Percentiles rank a stretch among this genome's conserved stretches.
phyloP scores from a whole-genome alignment of 2,329 filamentous ascomycete species.

The Ophiostoma pallidulum region DNA sequence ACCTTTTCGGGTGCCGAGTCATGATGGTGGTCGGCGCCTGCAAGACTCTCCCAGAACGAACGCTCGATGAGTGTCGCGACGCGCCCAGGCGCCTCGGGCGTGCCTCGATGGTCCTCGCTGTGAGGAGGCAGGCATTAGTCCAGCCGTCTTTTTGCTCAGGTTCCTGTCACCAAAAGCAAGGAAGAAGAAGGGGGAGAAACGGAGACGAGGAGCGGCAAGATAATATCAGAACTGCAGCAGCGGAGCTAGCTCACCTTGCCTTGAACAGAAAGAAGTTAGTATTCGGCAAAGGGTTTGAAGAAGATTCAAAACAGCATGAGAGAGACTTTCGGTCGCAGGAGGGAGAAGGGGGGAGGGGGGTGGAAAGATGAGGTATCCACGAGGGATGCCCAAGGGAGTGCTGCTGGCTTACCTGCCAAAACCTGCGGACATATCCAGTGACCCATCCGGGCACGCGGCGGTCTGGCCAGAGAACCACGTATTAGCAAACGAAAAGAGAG shows the following conservation, averaged over 20 bases:
- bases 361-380: constrained; percentile 9
- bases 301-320: no score
- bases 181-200: not conserved
- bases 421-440: constrained; percentile 83
- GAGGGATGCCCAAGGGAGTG: not conserved
- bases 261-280: no score
- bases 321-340: no score
- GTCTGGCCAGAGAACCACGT: constrained; percentile 42
- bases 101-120: constrained; percentile 92
- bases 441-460: constrained; percentile 81
- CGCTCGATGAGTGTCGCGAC: constrained; percentile 88
- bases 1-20: constrained; percentile 54
- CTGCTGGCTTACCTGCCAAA: constrained; percentile 76
- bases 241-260: no score
- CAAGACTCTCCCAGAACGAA: constrained; percentile 70
- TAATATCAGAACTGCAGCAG: no score
- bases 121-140: not conserved
- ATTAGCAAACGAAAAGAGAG: not conserved
- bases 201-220: no score
- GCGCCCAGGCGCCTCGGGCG: constrained; percentile 74
- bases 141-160: not conserved
- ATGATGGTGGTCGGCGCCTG: constrained; percentile 59
- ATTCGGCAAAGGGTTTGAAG: no score
- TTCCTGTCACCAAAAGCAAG: not conserved
- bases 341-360: not conserved